These are phyloP conservation scores for Nicotiana noctiflora DNA, from an alignment of 257 asterid genomes.

Conservation along the genomic window DNA sequence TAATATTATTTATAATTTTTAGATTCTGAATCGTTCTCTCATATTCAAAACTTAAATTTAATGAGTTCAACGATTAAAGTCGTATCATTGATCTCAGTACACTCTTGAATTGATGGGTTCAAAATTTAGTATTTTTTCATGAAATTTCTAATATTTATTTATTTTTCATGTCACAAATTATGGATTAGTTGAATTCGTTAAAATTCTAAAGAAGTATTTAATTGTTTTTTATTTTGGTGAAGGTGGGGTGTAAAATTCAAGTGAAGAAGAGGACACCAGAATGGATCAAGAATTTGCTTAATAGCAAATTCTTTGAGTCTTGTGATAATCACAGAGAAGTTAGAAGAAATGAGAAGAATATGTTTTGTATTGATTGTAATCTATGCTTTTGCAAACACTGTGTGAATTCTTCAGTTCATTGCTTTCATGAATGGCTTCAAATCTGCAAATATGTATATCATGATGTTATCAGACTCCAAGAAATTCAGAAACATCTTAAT, in stretches of 20 bases:
- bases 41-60: no score
- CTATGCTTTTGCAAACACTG: slow-evolving; percentile 56
- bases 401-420: slow-evolving; percentile 27
- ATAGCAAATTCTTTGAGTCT: slow-evolving; percentile 37
- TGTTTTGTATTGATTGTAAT: slow-evolving; percentile 65
- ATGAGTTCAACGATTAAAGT: no score
- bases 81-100: no score
- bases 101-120: no score
- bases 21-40: not conserved
- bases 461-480: slow-evolving; percentile 66
- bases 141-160: no score
- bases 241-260: slow-evolving; percentile 28
- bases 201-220: no score
- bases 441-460: slow-evolving; percentile 73
- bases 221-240: not conserved
- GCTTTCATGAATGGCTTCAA: slow-evolving; percentile 50
- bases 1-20: not conserved
- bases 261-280: slow-evolving; percentile 26
- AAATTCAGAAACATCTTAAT: slow-evolving; percentile 52
- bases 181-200: not conserved
- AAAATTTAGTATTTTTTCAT: no score
- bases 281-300: slow-evolving; percentile 42
- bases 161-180: no score
- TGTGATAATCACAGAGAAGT: slow-evolving; percentile 47
- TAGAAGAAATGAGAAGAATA: slow-evolving; percentile 54